Evolutionary conservation across 129 eudicot species (phyloP).

Genomic region (Chrysanthemum lavandulifolium): DNA sequence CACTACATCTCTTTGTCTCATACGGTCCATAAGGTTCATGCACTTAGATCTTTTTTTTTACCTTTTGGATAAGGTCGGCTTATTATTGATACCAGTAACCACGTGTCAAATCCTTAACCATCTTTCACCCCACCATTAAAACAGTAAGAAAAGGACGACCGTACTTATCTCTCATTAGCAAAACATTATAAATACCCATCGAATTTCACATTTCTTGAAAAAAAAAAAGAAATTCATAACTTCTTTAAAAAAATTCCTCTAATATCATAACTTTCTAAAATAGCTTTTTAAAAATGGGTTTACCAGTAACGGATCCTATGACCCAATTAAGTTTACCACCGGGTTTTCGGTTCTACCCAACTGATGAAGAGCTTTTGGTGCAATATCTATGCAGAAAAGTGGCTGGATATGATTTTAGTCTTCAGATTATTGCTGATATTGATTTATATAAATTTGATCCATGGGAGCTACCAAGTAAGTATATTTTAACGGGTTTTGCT

Average conservation of each 20-base stretch:
- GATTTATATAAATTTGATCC: constrained; percentile 94
- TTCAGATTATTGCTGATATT: constrained; percentile 69
- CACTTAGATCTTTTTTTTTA: constrained; percentile 31
- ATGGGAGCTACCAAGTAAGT: constrained; percentile 86
- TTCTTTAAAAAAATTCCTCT: constrained; percentile 4
- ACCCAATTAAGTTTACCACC: constrained; percentile 83
- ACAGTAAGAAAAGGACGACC: constrained; percentile 55
- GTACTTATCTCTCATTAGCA: constrained; percentile 52
- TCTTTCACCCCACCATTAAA: constrained; percentile 8
- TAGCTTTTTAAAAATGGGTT: constrained; percentile 50
- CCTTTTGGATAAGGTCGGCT: constrained; percentile 60
- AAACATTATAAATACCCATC: constrained; percentile 32
- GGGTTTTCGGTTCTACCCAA: constrained; percentile 88
- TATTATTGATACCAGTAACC: constrained; percentile 12
- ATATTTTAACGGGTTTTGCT: neutral
- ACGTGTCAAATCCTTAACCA: constrained; percentile 55
- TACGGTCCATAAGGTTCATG: constrained; percentile 40
- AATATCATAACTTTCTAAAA: neutral
- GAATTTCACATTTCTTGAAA: constrained; percentile 11
- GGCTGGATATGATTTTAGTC: constrained; percentile 64
- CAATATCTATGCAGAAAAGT: constrained; percentile 80
- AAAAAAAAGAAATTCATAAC: constrained; percentile 12
- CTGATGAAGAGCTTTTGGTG: constrained; percentile 93
- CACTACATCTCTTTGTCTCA: constrained; percentile 24
- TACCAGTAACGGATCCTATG: constrained; percentile 68